These are phyloP conservation scores for Magnaporthales sp. DNA, from an alignment of 2,329 filamentous ascomycete genomes.

Conservation along the genomic window DNA sequence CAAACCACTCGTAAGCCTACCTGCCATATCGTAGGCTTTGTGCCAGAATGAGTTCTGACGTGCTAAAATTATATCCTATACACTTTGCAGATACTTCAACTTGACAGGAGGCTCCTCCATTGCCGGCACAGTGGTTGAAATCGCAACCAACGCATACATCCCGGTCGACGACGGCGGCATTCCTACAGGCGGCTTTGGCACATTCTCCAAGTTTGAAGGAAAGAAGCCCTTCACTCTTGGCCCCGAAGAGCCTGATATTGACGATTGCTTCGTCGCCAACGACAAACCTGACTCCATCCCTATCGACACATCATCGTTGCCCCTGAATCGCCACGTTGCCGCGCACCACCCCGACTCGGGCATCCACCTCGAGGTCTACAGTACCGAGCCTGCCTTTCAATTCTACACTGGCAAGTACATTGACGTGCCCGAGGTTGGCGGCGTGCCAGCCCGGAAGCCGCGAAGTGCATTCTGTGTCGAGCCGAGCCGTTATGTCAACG, in stretches of 20 bases:
- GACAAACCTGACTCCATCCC: constrained; percentile 49
- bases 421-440: constrained; percentile 57
- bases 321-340: constrained; percentile 58
- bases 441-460: constrained; percentile 52
- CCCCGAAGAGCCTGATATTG: constrained; percentile 64
- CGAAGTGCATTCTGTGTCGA: constrained; percentile 86
- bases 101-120: constrained; percentile 43
- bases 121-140: constrained; percentile 55
- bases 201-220: constrained; percentile 57
- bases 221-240: constrained; percentile 64
- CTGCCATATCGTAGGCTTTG: not conserved
- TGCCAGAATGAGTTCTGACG: not conserved
- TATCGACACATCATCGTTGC: constrained; percentile 54
- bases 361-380: constrained; percentile 77
- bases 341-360: constrained; percentile 67
- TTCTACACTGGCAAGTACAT: constrained; percentile 91
- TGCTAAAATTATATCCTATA: not conserved
- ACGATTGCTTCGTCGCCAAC: constrained; percentile 84
- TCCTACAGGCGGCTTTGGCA: constrained; percentile 57
- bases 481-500: constrained; percentile 85
- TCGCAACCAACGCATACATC: constrained; percentile 57
- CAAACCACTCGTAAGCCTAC: constrained; percentile 74
- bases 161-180: constrained; percentile 67
- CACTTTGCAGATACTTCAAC: constrained; percentile 54
- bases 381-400: constrained; percentile 93